Evolutionary conservation across 2,329 filamentous ascomycete species (phyloP), one percentile per base, ranked within the genome.

Genomic region (Aspergillus fumigatus): DNA sequence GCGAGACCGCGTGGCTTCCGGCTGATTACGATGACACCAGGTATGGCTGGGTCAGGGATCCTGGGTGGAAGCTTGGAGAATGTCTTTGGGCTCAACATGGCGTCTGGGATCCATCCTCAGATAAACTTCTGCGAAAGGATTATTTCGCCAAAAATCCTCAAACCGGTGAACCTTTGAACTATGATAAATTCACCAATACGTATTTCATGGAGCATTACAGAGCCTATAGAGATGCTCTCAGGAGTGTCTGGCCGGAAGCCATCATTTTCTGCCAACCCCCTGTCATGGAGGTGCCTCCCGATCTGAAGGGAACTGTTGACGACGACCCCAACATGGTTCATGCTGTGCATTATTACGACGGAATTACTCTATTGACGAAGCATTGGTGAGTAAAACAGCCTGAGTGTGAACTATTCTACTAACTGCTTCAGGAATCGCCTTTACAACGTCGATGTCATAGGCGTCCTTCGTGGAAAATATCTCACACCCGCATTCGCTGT

Each of bases 31-130:
- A 96, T 66, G 94, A 99, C 63, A 87, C 84, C 11, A 84, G 86
- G 61, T 99, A 99, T 71, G 90, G 90, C 38, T 99, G 90, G 86
- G 92, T 89, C 70, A 85, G 94, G 62, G 90, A 96, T 68, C 82
- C 89, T 0, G 87, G 81, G 7, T 99, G 94, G 94, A 92, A 88
- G 71, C 77, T 99, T 19, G 94, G 94, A n/a, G 86, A 95, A 73
- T 97, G 94, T 68, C 73, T 99, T 43, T 99, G 94, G 94, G 93
- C 94, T 3, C 93, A 97, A 69, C 92, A 99, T 72, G 93, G 92
- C 1, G 85, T 99, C 5, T 99, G 94, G 94, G 91, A 99, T 68
- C 87, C 89, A 5, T 77, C 80, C 3, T 88, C 83, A 2, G 92
- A 97, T 70, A 84, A 83, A 0, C 77, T 99, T 4, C 73, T 96